Conservation (phyloP, 352 stramenopile genomes). For the Globisporangium canariense region DNA sequence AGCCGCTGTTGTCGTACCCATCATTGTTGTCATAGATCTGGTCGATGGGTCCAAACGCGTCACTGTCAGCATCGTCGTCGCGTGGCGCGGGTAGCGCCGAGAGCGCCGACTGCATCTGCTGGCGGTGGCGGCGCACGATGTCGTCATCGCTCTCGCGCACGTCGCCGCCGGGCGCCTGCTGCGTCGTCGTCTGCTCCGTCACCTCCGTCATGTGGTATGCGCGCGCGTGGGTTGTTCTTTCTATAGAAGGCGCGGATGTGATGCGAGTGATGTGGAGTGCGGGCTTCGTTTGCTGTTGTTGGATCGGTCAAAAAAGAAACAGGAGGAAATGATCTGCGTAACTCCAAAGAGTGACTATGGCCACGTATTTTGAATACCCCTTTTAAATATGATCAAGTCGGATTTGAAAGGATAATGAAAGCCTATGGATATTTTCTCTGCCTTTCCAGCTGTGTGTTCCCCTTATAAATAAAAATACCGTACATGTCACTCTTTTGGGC, state of each 20-base stretch:
- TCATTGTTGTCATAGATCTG: constrained; percentile 4
- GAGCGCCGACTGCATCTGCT: constrained; percentile 31
- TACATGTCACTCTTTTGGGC: background rate
- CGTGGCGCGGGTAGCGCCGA: constrained; percentile 27
- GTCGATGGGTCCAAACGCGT: constrained; percentile 2
- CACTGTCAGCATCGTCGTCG: constrained; percentile 15
- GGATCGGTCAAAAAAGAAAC: too few species aligned
- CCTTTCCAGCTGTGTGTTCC: too few species aligned
- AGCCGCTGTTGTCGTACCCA: constrained; percentile 16
- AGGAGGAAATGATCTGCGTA: too few species aligned
- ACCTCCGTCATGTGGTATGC: constrained; percentile 16
- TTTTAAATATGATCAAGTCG: too few species aligned
- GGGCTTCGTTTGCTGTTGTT: too few species aligned
- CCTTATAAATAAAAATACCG: background rate
- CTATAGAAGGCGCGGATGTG: background rate
- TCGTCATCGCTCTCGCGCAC: constrained; percentile 26
- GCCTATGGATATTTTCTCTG: too few species aligned
- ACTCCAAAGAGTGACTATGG: too few species aligned
- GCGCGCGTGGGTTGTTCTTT: constrained; percentile 5
- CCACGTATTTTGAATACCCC: too few species aligned
- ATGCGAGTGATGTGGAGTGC: too few species aligned
- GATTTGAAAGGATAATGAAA: too few species aligned
- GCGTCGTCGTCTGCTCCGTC: constrained; percentile 12
- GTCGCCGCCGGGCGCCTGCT: constrained; percentile 13
- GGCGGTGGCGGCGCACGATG: constrained; percentile 17